A percentile compares a stretch with the other conserved stretches of the same genome.
phyloP scores from a whole-genome alignment of 1,284 basidiomycete species.

The Ceraceosorus guamensis region DNA sequence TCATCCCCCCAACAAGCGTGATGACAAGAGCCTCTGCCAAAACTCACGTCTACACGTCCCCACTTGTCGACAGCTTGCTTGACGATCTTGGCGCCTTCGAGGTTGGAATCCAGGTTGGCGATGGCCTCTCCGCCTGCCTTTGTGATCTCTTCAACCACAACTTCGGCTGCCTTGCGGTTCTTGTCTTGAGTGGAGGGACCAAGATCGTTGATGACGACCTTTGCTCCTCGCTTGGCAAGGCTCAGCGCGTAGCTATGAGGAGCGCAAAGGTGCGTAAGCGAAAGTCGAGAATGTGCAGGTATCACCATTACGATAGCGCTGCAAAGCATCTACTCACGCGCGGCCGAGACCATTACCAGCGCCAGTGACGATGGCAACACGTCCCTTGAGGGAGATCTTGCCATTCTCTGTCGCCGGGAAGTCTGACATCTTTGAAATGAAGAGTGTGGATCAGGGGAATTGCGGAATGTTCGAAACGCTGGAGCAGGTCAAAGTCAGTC shows the following conservation, averaged over 20 bases:
- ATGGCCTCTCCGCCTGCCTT: conserved; percentile 58
- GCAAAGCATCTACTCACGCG: conserved; percentile 57
- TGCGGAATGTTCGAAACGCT: no score
- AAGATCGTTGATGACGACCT: conserved; percentile 60
- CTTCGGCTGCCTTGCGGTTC: conserved; percentile 77
- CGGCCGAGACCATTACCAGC: conserved; percentile 90
- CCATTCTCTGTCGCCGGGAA: conserved; percentile 43
- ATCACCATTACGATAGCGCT: no score
- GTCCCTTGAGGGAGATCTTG: conserved; percentile 65
- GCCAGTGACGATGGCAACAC: conserved; percentile 89
- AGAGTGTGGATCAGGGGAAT: no score
- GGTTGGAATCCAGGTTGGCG: conserved; percentile 78
- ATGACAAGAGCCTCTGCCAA: background rate
- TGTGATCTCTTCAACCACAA: conserved; percentile 82
- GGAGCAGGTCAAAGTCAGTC: no score
- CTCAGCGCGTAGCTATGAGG: conserved; percentile 73
- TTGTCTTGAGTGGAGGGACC: conserved; percentile 73
- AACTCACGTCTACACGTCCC: conserved; percentile 58
- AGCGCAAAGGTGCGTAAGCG: background rate
- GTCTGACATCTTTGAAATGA: no score
- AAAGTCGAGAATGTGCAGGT: no score
- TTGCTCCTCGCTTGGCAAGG: conserved; percentile 75
- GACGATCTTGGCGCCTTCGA: conserved; percentile 80
- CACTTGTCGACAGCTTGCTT: conserved; percentile 80
- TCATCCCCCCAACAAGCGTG: background rate